A percentile compares a stretch with the other conserved stretches of the same genome.
These are phyloP conservation scores for Stentor roeselii DNA, from an alignment of 73 alveolate genomes.

Conservation along the genomic window DNA sequence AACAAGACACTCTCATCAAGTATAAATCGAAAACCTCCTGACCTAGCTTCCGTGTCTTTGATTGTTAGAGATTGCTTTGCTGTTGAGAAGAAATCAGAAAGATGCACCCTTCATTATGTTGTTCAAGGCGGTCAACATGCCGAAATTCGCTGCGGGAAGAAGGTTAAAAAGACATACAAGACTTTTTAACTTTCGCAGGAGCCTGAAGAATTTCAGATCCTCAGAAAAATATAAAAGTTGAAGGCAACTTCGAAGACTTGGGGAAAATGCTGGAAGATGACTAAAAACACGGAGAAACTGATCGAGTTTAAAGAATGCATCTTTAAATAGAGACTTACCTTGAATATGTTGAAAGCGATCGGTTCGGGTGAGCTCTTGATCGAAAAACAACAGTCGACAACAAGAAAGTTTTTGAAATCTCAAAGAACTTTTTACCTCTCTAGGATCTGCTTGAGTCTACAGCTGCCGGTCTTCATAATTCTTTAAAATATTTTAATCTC, in stretches of 20 bases:
- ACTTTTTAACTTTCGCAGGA: not conserved
- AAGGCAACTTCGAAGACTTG: not conserved
- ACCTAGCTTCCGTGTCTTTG: not conserved
- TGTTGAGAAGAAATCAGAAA: not conserved
- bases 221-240: conserved; percentile 12
- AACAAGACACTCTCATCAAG: no score
- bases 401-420: not conserved
- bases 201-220: not conserved
- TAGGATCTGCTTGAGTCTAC: not conserved
- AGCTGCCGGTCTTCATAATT: not conserved
- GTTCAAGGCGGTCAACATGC: conserved; percentile 9
- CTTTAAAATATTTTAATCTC: not conserved
- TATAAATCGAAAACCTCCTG: not conserved
- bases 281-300: not conserved
- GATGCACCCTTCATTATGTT: conserved; percentile 14
- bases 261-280: not conserved
- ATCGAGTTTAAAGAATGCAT: not conserved
- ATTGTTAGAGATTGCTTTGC: conserved; percentile 1
- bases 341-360: not conserved
- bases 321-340: not conserved
- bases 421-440: not conserved
- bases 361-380: not conserved
- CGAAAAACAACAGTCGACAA: not conserved
- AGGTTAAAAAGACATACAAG: conserved; percentile 14
- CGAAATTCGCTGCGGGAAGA: not conserved